Evolutionary conservation across 202 grass and related monocot genomes (phyloP).

Genomic region (Digitaria exilis): DNA sequence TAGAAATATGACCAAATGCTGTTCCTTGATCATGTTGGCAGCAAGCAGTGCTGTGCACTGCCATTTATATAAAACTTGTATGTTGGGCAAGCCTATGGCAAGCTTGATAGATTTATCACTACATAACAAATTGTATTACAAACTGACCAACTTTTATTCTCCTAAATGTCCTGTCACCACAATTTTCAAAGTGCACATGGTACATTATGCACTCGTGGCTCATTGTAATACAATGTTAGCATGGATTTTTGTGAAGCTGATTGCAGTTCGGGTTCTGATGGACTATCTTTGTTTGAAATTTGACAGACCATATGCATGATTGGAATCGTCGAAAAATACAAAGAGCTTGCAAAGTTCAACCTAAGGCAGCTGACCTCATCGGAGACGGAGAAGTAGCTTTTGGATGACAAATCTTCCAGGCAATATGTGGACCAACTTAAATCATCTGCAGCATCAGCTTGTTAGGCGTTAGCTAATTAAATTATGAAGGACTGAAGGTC

Average conservation of each 20-base stretch:
- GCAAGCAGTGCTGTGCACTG: not conserved
- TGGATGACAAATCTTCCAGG: not conserved
- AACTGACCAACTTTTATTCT: not conserved
- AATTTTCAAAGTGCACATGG: not conserved
- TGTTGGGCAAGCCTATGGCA: not conserved
- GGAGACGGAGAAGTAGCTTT: conserved; percentile 51
- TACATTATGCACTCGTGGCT: not conserved
- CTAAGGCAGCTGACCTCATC: conserved; percentile 81
- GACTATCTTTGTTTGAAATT: conserved; percentile 8
- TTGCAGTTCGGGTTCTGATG: conserved; percentile 4
- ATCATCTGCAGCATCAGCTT: conserved; percentile 9
- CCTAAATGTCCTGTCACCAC: not conserved
- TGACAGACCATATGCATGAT: conserved; percentile 90
- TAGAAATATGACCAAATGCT: not conserved
- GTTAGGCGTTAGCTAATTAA: conserved; percentile 18
- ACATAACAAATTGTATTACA: not conserved
- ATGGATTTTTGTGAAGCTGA: not conserved
- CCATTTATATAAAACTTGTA: not conserved
- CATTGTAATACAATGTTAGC: not conserved
- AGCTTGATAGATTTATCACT: not conserved
- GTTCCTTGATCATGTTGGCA: not conserved
- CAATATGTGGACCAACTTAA: not conserved
- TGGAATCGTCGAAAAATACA: conserved; percentile 85
- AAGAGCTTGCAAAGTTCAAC: conserved; percentile 89
- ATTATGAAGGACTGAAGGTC: not conserved